A percentile compares a stretch with the other conserved stretches of the same genome.
Conservation (phyloP, 768 basidiomycete species). For the Xerocomellus dryophilus region DNA sequence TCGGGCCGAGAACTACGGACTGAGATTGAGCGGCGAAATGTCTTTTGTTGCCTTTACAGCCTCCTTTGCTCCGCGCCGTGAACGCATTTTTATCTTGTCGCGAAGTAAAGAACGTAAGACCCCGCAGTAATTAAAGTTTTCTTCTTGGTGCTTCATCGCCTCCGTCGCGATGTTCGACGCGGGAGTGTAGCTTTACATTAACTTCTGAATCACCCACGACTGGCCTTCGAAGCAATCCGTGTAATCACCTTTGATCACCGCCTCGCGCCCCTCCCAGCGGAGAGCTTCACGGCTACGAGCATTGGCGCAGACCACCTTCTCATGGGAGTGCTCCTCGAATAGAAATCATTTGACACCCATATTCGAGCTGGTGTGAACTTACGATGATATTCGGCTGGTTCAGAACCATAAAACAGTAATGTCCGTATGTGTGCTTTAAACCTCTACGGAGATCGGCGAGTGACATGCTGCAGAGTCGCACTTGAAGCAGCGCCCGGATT, state of each 20-base stretch:
- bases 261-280: neutral
- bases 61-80: constrained; percentile 21
- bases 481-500: constrained; percentile 3
- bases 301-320: neutral
- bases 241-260: constrained; percentile 15
- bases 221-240: constrained; percentile 1
- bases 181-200: neutral
- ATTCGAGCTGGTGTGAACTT: neutral
- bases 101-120: constrained; percentile 26
- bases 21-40: constrained; percentile 24
- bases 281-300: neutral
- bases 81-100: constrained; percentile 15
- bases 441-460: neutral
- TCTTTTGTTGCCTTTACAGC: constrained; percentile 13
- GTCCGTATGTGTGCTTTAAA: neutral
- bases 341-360: neutral
- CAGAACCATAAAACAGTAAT: neutral
- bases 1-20: constrained; percentile 25
- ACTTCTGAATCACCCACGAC: neutral
- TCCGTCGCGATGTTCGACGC: constrained; percentile 1
- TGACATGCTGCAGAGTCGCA: neutral
- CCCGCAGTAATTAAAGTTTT: constrained; percentile 7
- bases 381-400: neutral
- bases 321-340: neutral
- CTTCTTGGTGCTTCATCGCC: constrained; percentile 14